Conservation (phyloP, 1,284 basidiomycete species). For the Polyporus tsugae region DNA sequence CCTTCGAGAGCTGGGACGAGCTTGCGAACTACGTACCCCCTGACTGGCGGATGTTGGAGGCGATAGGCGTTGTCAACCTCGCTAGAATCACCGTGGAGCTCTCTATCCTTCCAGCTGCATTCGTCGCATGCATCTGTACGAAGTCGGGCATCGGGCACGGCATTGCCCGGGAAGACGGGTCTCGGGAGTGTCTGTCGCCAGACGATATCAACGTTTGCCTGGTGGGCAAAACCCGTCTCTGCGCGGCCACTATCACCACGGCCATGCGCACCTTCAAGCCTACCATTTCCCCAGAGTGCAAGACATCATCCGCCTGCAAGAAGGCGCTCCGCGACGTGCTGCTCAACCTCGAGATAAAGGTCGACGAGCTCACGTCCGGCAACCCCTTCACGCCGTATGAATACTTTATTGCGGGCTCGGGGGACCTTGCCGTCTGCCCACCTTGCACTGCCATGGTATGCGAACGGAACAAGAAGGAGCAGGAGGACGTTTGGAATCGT, state of each 20-base stretch:
- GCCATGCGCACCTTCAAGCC: neutral
- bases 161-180: conserved; percentile 13
- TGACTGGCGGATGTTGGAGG: neutral
- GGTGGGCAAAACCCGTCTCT: neutral
- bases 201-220: conserved; percentile 13
- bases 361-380: neutral
- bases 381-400: neutral
- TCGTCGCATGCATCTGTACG: conserved; percentile 9
- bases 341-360: neutral
- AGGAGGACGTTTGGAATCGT: conserved; percentile 6
- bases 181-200: neutral
- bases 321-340: neutral
- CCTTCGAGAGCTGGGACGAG: neutral
- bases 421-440: neutral
- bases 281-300: neutral
- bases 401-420: neutral
- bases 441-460: neutral
- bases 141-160: conserved; percentile 5
- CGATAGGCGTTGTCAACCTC: neutral
- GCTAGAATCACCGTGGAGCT: conserved; percentile 3
- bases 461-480: neutral
- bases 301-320: neutral
- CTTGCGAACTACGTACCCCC: neutral
- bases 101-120: conserved; percentile 13
- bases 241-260: neutral